Percentiles rank a stretch among this genome's conserved stretches.
phyloP scores from a whole-genome alignment of 257 asterid genomes.

The Przewalskia tangutica region DNA sequence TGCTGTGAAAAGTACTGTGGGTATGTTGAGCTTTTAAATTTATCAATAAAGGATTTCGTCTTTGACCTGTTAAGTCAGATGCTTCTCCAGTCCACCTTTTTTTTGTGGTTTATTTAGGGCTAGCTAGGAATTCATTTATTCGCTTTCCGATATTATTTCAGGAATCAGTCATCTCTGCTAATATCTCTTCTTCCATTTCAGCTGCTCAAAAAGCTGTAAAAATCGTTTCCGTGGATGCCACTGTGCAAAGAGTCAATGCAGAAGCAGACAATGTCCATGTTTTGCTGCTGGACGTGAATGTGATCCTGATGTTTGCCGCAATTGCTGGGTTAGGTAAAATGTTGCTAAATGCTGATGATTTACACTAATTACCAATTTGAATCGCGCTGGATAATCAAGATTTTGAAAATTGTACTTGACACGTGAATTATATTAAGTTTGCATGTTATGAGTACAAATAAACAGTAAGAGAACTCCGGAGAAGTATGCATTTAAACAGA shows the following conservation, averaged over 20 bases:
- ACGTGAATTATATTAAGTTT: not conserved
- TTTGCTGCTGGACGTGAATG: conserved; percentile 99
- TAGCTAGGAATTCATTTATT: not conserved
- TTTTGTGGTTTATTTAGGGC: not conserved
- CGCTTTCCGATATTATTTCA: not conserved
- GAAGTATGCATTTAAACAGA: not conserved
- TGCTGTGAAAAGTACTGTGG: conserved; percentile 90
- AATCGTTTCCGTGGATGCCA: conserved; percentile 97
- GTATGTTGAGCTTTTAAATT: conserved; percentile 27
- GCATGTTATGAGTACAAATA: not conserved
- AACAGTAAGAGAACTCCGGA: not conserved
- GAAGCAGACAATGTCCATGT: conserved; percentile 98
- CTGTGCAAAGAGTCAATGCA: conserved; percentile 98
- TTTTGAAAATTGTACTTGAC: not conserved
- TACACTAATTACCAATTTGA: not conserved
- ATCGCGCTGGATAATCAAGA: not conserved
- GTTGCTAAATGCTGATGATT: not conserved
- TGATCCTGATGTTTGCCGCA: conserved; percentile 98
- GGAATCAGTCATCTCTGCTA: not conserved
- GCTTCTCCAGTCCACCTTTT: not conserved
- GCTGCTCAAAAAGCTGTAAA: conserved; percentile 94
- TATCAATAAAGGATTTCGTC: not conserved
- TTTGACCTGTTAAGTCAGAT: not conserved
- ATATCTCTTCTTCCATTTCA: conserved; percentile 19
- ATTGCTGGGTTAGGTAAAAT: conserved; percentile 92